These are phyloP conservation scores for Macrolepiota fuliginosa DNA, from an alignment of 768 basidiomycete genomes.

Conservation along the genomic window DNA sequence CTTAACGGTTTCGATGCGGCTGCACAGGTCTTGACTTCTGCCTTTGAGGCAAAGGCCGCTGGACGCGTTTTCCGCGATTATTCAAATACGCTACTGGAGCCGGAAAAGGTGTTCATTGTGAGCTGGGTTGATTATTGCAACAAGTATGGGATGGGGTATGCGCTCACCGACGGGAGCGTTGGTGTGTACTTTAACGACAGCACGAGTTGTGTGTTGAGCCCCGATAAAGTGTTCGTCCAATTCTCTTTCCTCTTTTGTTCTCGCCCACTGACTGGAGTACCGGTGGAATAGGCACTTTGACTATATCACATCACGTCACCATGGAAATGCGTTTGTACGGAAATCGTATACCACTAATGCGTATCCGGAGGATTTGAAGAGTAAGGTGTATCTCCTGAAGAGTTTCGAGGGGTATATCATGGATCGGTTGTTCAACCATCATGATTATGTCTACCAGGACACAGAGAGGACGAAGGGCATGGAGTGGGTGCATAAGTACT, in stretches of 20 bases:
- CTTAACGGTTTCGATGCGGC: constrained; percentile 69
- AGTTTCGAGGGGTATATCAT: constrained; percentile 96
- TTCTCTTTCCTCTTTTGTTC: neutral
- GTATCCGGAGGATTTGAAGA: constrained; percentile 82
- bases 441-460: constrained; percentile 80
- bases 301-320: constrained; percentile 69
- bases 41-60: constrained; percentile 65
- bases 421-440: constrained; percentile 82
- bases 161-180: constrained; percentile 91
- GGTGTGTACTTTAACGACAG: constrained; percentile 98
- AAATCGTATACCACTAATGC: constrained; percentile 67
- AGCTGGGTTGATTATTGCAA: constrained; percentile 99
- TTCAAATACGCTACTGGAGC: constrained; percentile 24
- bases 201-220: constrained; percentile 78
- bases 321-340: constrained; percentile 66
- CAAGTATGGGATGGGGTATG: constrained; percentile 99
- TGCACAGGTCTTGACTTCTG: constrained; percentile 43
- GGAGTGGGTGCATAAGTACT: constrained; percentile 94
- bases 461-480: constrained; percentile 69
- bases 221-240: constrained; percentile 76
- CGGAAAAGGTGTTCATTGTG: constrained; percentile 87
- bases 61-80: constrained; percentile 64
- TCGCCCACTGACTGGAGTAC: constrained; percentile 5
- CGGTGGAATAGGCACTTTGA: constrained; percentile 72
- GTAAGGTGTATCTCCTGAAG: constrained; percentile 88